Conservation (phyloP, 164 flowering plant species). For the Stephania yunnanensis region DNA sequence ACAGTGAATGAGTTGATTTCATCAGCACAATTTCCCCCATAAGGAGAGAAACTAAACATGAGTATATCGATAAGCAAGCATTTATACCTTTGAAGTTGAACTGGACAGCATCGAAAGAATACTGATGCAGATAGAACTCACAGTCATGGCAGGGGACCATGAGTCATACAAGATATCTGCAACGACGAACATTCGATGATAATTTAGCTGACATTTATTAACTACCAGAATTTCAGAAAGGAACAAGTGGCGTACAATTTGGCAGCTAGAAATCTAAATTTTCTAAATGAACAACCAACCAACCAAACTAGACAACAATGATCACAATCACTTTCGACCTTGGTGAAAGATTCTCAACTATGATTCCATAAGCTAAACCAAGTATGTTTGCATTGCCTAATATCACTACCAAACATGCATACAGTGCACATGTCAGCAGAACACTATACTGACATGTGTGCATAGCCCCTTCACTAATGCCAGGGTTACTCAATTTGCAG, state of each 20-base stretch:
- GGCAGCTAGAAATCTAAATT: background rate
- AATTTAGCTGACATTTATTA: too few species aligned
- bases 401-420: background rate
- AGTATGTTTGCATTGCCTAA: background rate
- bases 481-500: too few species aligned
- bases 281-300: background rate
- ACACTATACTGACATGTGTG: background rate
- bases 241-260: background rate
- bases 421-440: background rate
- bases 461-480: background rate
- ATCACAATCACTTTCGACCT: background rate
- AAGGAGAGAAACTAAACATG: background rate
- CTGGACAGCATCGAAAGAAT: slow-evolving; percentile 97
- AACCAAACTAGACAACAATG: background rate
- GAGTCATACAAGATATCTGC: slow-evolving; percentile 90
- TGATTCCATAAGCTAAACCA: background rate
- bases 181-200: background rate
- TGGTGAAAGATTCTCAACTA: background rate
- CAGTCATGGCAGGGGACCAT: slow-evolving; percentile 99
- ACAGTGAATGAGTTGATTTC: background rate
- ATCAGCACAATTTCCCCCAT: background rate
- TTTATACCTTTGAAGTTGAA: slow-evolving; percentile 69
- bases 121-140: slow-evolving; percentile 93
- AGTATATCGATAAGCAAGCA: background rate
- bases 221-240: background rate